Conservation (phyloP, 192 early-diverging fungal genomes). For the Gigaspora rosea region DNA sequence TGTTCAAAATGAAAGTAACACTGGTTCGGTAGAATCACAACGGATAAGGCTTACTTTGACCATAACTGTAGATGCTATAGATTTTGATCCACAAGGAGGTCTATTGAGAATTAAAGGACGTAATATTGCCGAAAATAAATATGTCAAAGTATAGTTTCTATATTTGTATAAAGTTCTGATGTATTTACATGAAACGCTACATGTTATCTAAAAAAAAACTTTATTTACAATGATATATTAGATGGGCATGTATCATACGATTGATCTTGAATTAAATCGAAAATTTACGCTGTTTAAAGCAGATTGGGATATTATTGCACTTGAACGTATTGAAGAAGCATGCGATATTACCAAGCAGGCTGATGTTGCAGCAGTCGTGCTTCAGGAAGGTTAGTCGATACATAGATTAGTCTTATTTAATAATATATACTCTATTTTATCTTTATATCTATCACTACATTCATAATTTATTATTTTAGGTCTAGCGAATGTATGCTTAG, state of each 20-base stretch:
- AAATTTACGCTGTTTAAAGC: constrained; percentile 85
- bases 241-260: constrained; percentile 91
- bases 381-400: constrained; percentile 62
- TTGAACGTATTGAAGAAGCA: constrained; percentile 85
- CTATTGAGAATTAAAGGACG: constrained; percentile 86
- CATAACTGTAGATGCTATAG: constrained; percentile 80
- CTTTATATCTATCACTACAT: neutral
- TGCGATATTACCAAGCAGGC: constrained; percentile 89
- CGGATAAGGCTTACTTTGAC: constrained; percentile 80
- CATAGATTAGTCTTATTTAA: neutral
- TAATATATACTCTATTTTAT: neutral
- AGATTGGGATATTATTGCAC: constrained; percentile 92
- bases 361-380: constrained; percentile 90
- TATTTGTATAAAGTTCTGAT: constrained; percentile 5
- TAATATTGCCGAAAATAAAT: constrained; percentile 83
- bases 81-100: constrained; percentile 88
- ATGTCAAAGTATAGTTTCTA: constrained; percentile 74
- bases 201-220: constrained; percentile 61
- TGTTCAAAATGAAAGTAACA: constrained; percentile 83
- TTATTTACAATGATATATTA: constrained; percentile 29
- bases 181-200: neutral
- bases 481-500: constrained; percentile 87
- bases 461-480: constrained; percentile 49
- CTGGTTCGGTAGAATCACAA: constrained; percentile 86
- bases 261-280: constrained; percentile 90